Conservation (phyloP, 2,329 filamentous ascomycete genomes). For the Nigrospora oryzae region DNA sequence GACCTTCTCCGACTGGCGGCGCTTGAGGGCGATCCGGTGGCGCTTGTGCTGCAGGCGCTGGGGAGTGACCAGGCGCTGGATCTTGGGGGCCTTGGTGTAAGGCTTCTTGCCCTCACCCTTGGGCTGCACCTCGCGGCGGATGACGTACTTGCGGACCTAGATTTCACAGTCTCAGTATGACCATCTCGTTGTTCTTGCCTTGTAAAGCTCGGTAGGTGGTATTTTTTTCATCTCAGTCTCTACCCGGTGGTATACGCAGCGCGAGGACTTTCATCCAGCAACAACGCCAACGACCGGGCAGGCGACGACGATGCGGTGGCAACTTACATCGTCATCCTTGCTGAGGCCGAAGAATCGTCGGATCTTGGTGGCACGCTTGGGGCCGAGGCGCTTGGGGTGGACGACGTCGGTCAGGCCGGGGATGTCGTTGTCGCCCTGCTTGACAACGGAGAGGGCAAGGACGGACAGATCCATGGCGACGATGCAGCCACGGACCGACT, state of each 20-base stretch:
- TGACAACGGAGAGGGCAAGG: constrained; percentile 89
- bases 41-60: constrained; percentile 99
- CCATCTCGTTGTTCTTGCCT: background rate
- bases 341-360: constrained; percentile 98
- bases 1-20: constrained; percentile 90
- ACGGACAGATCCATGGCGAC: constrained; percentile 93
- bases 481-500: constrained; percentile 98
- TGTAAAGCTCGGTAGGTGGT: background rate
- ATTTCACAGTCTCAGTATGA: constrained; percentile 1
- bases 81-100: constrained; percentile 99
- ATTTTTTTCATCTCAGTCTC: constrained; percentile 22
- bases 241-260: constrained; percentile 38
- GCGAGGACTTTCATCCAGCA: constrained; percentile 24
- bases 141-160: constrained; percentile 98
- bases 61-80: constrained; percentile 98
- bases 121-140: constrained; percentile 94
- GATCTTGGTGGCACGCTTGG: constrained; percentile 99
- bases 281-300: constrained; percentile 48
- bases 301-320: constrained; percentile 58
- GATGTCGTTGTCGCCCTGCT: constrained; percentile 93
- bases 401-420: constrained; percentile 96
- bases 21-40: constrained; percentile 96
- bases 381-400: constrained; percentile 97
- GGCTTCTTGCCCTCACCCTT: constrained; percentile 96
- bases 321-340: constrained; percentile 99